Evolutionary conservation across 805 yeast genomes (phyloP), one percentile per base, ranked within the genome.

Genomic region (Metschnikowia noctiluminum): DNA sequence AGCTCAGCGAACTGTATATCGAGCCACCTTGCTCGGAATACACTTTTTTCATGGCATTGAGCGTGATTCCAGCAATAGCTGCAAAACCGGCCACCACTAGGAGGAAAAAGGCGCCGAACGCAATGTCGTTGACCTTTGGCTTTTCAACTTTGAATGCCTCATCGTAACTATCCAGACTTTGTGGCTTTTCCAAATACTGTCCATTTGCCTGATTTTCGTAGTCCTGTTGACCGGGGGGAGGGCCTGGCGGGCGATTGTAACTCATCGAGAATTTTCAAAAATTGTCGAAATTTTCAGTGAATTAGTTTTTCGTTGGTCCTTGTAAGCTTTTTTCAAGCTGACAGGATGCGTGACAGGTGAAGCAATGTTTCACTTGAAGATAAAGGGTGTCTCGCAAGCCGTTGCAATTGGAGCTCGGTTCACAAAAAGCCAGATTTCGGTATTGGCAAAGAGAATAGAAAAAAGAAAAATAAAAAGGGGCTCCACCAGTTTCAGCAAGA

Each of bases 81-180:
- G 81, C 64, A 61, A 88, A 89, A 0, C 91, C 96, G 14, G 71
- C 79, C 2, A 82, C 71, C 27, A 76, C 69, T 7, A 61, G 49
- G 14, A 68, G 56, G 46, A 74, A 66, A 46, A 88, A 74, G 8
- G 85, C 53, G 0, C 87, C 77, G 61, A 86, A 85, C 0, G 85
- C 80, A 77, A 84, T 78, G 64, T 89, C 96, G 59, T 89, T 83
- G 68, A 74, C 80, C 50, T 69, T 78, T 1, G 90, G 89, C 46
- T 68, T 68, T 31, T 75, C 78, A 28, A 87, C 74, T 52, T 82
- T 79, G 65, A 89, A 89, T 1, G 85, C 78, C 42, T 87, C 82
- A 31, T 82, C 87, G 62, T 83, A 89, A 32, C 67, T 54, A 21
- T 61, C 57, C n/a, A 69, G 61, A 15, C 60, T 62, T 28, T 53